Evolutionary conservation across 495 filamentous ascomycete species (phyloP).

Genomic region (Corynascus novoguineensis): DNA sequence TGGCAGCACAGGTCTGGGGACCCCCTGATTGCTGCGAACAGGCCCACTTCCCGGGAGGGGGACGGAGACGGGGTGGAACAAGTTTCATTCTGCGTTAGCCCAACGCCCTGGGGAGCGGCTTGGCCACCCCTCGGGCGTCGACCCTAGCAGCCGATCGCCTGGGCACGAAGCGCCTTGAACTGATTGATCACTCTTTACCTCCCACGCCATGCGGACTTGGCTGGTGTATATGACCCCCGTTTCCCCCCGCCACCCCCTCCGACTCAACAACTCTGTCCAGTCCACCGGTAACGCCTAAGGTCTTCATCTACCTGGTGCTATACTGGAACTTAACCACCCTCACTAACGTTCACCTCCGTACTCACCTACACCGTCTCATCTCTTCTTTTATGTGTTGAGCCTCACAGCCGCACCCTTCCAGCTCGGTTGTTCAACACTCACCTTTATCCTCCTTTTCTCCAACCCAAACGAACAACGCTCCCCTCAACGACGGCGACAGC

Average conservation of each 20-base stretch:
- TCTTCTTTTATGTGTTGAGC: neutral
- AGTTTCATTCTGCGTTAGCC: slow-evolving; percentile 4
- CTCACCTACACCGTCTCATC: neutral
- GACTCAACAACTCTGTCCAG: neutral
- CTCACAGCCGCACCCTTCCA: neutral
- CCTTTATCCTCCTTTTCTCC: no score
- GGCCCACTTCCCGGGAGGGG: neutral
- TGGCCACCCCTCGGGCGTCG: slow-evolving; percentile 1
- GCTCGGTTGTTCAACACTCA: neutral
- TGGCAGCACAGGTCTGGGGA: neutral
- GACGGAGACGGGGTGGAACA: no score
- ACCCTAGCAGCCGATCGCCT: slow-evolving; percentile 1
- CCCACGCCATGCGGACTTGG: neutral
- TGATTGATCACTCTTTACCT: neutral
- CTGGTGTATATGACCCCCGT: slow-evolving; percentile 3
- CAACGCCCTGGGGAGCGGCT: neutral
- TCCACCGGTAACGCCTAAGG: neutral
- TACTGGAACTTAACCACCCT: neutral
- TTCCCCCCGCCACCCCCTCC: neutral
- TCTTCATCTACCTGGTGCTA: neutral
- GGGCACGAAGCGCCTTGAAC: neutral
- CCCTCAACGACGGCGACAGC: neutral
- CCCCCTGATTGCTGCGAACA: neutral
- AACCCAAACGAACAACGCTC: neutral
- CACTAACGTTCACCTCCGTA: neutral